Base-by-base conservation (phyloP, 2,329 filamentous ascomycete species). In the Incumbomyces delicatus region DNA sequence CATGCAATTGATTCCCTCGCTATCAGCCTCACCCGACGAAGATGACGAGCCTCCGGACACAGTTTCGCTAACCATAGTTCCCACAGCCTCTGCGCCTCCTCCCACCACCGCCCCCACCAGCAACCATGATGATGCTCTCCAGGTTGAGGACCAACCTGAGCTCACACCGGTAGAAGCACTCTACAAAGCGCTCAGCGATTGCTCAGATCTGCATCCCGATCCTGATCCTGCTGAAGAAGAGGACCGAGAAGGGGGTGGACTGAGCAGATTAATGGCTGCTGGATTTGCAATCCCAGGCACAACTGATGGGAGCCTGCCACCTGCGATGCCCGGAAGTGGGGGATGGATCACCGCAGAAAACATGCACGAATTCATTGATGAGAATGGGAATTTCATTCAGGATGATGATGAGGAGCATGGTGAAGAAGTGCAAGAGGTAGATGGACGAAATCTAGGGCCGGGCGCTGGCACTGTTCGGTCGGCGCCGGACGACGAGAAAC, bases 321-420 rank as follows among this genome's bases (percentile, higher is more conserved):
- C 70, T 30, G 65, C 70, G 2, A 63, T 73, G 57, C 67, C 66
- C 31, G 69, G 70, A 13, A 72, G 70, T 47, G 70, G 68, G 1
- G 70, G 70, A 7, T 73, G 70, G 70, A 72, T 96, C 60, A 96
- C 90, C 13, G 85, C 86, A 7, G 90, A 95, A 47, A 96, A 95
- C 58, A 81, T 94, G 62, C 73, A 83, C 53, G 78, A 94, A 56
- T 94, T 80, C 60, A 85, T 92, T 64, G 85, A 92, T 57, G 80
- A 76, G 51, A 76, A 88, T 7, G 87, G 87, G 2, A 88, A 90
- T 60, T 90, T 83, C 77, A 83, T 85, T 53, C 76, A 70, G 57
- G 34, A 71, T 61, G 49, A 68, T 55, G 61, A 76, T 71, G 38
- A 72, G 71, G 7, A 81, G 78, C 22, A 71, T 61, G 49, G 68